Conservation (phyloP, 306 rosid species). For the Sindora glabra region DNA sequence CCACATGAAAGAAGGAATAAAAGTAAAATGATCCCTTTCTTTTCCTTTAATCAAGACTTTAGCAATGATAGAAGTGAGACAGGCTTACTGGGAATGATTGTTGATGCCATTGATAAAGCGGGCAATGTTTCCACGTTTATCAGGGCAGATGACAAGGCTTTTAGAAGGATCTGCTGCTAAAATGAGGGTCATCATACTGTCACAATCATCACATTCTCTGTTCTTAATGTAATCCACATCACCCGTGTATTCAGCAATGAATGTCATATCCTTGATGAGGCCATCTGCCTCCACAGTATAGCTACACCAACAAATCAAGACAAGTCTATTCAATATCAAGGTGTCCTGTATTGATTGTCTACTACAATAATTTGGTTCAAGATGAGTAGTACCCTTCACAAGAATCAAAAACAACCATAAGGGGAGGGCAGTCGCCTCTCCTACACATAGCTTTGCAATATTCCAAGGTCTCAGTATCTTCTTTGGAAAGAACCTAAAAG, state of each 20-base stretch:
- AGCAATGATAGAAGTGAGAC: too few species aligned
- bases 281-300: conserved; percentile 64
- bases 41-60: too few species aligned
- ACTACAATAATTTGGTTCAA: conserved; percentile 6
- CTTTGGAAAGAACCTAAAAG: conserved; percentile 54
- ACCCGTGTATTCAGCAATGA: conserved; percentile 75
- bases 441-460: conserved; percentile 57
- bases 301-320: conserved; percentile 25
- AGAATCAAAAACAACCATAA: conserved; percentile 65
- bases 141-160: conserved; percentile 77
- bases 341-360: neutral
- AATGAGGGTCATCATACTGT: conserved; percentile 80
- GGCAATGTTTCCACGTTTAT: conserved; percentile 75
- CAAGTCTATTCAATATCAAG: conserved; percentile 10
- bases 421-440: conserved; percentile 62
- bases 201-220: conserved; percentile 67
- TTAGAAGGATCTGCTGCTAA: conserved; percentile 26
- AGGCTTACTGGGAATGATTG: conserved; percentile 64
- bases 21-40: neutral
- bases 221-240: conserved; percentile 68
- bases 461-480: conserved; percentile 61
- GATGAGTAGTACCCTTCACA: conserved; percentile 71
- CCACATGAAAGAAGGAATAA: conserved; percentile 4
- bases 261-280: conserved; percentile 69
- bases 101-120: conserved; percentile 86